These are phyloP conservation scores for Trichoderma erinaceum DNA, from an alignment of 495 filamentous ascomycete species.

Conservation along the genomic window DNA sequence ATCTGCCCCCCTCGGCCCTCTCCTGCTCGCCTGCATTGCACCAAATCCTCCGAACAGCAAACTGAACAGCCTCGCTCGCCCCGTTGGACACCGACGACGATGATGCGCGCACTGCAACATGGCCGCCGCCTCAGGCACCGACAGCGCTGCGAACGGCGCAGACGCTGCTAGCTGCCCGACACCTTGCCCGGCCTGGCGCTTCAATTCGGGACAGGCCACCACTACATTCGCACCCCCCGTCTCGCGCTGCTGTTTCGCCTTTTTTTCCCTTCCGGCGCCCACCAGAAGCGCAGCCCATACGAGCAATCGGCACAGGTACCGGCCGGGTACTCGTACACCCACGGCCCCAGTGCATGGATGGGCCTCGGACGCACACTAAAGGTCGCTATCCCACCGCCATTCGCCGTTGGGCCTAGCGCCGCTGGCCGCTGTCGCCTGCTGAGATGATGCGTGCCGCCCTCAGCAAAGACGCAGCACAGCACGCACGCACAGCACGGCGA, in stretches of 20 bases:
- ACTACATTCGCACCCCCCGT: conserved; percentile 12
- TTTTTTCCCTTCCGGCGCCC: background rate
- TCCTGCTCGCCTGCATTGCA: conserved; percentile 2
- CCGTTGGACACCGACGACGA: background rate
- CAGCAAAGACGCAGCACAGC: background rate
- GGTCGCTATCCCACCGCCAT: conserved; percentile 10
- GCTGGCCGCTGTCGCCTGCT: conserved; percentile 1
- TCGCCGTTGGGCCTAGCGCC: conserved; percentile 16
- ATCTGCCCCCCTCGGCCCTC: background rate
- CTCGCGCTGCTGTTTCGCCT: background rate
- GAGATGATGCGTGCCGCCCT: conserved; percentile 3
- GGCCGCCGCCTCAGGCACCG: background rate
- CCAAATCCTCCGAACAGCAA: background rate
- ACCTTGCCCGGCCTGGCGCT: background rate
- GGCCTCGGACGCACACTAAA: conserved; percentile 10
- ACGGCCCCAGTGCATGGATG: conserved; percentile 12
- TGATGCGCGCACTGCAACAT: background rate
- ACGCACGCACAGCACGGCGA: background rate
- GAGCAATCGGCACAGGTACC: background rate
- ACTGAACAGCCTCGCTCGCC: background rate
- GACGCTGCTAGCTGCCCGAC: background rate
- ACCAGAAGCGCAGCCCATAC: background rate
- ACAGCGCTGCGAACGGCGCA: background rate
- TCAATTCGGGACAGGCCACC: background rate
- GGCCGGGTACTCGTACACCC: background rate